Percentiles rank a stretch among this genome's conserved stretches.
Evolutionary conservation across 202 grass and related monocot species (phyloP).

Genomic region (Saccharum hybrid): DNA sequence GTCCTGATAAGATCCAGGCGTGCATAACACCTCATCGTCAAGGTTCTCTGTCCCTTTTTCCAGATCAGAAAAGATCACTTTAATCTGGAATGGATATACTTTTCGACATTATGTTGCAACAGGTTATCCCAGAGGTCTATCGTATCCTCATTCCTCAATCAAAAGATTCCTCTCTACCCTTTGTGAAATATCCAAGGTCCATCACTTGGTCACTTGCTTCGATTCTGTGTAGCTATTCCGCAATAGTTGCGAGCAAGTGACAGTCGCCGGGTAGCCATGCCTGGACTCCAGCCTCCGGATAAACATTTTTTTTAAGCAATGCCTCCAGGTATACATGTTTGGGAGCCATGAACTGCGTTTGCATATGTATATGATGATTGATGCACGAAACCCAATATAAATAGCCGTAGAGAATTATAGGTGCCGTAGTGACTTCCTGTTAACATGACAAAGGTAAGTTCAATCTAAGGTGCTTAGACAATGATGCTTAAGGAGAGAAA

Average conservation of each 20-base stretch:
- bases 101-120: not conserved
- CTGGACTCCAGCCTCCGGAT: not conserved
- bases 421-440: not conserved
- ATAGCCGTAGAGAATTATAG: not conserved
- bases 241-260: not conserved
- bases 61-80: constrained; percentile 26
- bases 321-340: too few species aligned
- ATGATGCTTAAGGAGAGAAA: not conserved
- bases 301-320: not conserved
- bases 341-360: not conserved
- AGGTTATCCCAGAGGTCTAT: not conserved
- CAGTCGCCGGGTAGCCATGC: not conserved
- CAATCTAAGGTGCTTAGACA: not conserved
- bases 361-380: too few species aligned
- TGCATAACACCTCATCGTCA: not conserved
- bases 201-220: not conserved
- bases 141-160: constrained; percentile 15
- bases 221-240: not conserved
- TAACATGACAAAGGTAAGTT: not conserved
- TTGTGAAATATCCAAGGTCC: not conserved
- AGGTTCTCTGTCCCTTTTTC: constrained; percentile 25
- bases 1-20: constrained; percentile 27
- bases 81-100: constrained; percentile 18
- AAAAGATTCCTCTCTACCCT: constrained; percentile 48
- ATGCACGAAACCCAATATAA: not conserved